Evolutionary conservation across 164 flowering plant genomes (phyloP).

Genomic region (Cinnamomum chago): DNA sequence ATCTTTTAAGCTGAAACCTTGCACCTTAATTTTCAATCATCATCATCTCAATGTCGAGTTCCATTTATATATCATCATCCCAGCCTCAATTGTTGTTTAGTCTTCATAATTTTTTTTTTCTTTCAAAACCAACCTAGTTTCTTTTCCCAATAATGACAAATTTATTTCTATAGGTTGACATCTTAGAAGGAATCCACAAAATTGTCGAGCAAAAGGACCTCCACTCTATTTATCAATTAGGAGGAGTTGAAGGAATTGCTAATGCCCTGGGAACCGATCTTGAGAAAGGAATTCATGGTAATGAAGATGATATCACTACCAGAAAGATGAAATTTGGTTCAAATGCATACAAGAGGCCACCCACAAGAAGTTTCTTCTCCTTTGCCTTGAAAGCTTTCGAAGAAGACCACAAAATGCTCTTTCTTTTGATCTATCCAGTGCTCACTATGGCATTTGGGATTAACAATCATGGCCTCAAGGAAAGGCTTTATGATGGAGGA

Average conservation of each 20-base stretch:
- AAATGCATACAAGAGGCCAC: conserved; percentile 32
- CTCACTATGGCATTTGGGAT: conserved; percentile 48
- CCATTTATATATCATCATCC: no score
- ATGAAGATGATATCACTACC: conserved; percentile 18
- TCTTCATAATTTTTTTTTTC: no score
- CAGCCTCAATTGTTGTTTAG: no score
- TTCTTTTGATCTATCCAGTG: conserved; percentile 33
- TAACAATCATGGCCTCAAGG: conserved; percentile 31
- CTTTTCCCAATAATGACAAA: no score
- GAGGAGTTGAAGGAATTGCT: conserved; percentile 39
- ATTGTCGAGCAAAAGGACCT: conserved; percentile 35
- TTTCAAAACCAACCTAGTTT: no score
- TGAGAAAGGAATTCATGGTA: conserved; percentile 38
- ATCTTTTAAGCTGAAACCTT: no score
- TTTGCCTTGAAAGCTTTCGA: conserved; percentile 39
- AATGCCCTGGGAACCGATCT: conserved; percentile 27
- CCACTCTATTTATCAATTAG: conserved; percentile 17
- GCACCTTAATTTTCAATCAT: no score
- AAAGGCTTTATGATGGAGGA: conserved; percentile 52
- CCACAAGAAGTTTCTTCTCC: conserved; percentile 25
- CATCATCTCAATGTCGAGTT: no score
- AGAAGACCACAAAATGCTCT: conserved; percentile 41
- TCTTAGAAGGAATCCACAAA: not conserved
- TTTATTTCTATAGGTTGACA: no score
- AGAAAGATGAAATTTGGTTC: conserved; percentile 40